A percentile compares a stretch with the other conserved stretches of the same genome.
phyloP scores from a whole-genome alignment of 2,329 filamentous ascomycete species.

The Alternaria arborescens region DNA sequence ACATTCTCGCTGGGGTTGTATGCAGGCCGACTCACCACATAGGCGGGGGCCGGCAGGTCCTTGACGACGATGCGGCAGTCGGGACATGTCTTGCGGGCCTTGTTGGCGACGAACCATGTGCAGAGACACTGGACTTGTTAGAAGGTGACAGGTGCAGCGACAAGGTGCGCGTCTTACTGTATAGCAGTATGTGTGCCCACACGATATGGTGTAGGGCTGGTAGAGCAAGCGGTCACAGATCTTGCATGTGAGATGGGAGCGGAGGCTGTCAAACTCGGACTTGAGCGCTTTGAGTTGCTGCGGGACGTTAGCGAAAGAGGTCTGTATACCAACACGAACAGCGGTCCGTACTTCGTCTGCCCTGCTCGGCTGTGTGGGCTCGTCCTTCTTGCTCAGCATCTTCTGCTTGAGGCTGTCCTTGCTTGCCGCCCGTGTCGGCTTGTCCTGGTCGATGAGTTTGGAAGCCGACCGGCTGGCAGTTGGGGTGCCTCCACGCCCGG shows the following conservation, averaged over 20 bases:
- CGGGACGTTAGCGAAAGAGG: slow-evolving; percentile 31
- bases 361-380: slow-evolving; percentile 41
- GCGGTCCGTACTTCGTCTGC: slow-evolving; percentile 45
- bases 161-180: slow-evolving; percentile 55
- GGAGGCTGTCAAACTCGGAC: slow-evolving; percentile 68
- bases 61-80: slow-evolving; percentile 70
- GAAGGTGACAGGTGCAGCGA: slow-evolving; percentile 21
- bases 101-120: slow-evolving; percentile 64
- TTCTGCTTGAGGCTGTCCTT: slow-evolving; percentile 53
- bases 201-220: slow-evolving; percentile 73
- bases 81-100: slow-evolving; percentile 70
- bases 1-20: neutral
- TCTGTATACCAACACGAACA: neutral
- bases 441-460: slow-evolving; percentile 42
- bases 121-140: slow-evolving; percentile 61
- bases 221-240: slow-evolving; percentile 74
- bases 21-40: slow-evolving; percentile 60
- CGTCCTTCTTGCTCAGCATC: slow-evolving; percentile 46
- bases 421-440: slow-evolving; percentile 43
- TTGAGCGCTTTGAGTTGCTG: slow-evolving; percentile 52
- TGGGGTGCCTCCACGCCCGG: slow-evolving; percentile 38
- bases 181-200: slow-evolving; percentile 78
- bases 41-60: slow-evolving; percentile 69
- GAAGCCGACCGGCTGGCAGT: slow-evolving; percentile 39
- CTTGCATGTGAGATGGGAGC: slow-evolving; percentile 69